Evolutionary conservation across 2,329 filamentous ascomycete species (phyloP), one percentile per base, ranked within the genome.

Genomic region (Tolypocladium amazonense): DNA sequence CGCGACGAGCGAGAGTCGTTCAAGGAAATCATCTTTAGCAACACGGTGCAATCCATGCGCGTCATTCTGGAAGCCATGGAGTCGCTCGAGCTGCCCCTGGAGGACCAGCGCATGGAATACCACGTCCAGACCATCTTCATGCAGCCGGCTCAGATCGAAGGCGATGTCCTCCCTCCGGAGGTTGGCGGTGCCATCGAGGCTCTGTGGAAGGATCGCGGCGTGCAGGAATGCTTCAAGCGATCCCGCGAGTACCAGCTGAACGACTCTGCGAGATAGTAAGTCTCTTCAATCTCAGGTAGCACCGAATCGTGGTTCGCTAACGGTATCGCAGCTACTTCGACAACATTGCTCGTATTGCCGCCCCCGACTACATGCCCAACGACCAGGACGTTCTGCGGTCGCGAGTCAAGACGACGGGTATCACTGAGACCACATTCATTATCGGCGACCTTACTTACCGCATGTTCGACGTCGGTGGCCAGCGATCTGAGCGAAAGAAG

Each of bases 61-160:
- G 84, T 87, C 68, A 87, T 88, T 59, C 79, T 87, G 62, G 84
- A 87, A 73, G 84, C 85, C 52, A 87, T 87, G 84, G 84, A 87
- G 73, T 85, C 84, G 23, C 78, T 87, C 43, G 84, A 87, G 75
- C 81, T 97, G 27, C 92, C 92, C 30, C 85, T 97, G 58, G 90
- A 94, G 73, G 92, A 96, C 73, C 89, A 90, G 73, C 87, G 90
- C 70, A 91, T 93, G 81, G 92, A 97, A 77, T 96, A 96, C 78
- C 92, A 97, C 74, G 92, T 97, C 60, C 92, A 97, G 80, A 96
- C 92, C 71, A 95, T 97, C 75, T 97, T 97, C 82, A 96, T 96
- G 90, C 92, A 97, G 75, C 92, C 92, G 57, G 89, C 91, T 64
- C 92, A 97, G 80, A 97, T 97, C 65, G 92, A 97, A 77, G 92